Evolutionary conservation across 345 rosid species (phyloP), one percentile per base, ranked within the genome.

Genomic region (Pistacia atlantica): DNA sequence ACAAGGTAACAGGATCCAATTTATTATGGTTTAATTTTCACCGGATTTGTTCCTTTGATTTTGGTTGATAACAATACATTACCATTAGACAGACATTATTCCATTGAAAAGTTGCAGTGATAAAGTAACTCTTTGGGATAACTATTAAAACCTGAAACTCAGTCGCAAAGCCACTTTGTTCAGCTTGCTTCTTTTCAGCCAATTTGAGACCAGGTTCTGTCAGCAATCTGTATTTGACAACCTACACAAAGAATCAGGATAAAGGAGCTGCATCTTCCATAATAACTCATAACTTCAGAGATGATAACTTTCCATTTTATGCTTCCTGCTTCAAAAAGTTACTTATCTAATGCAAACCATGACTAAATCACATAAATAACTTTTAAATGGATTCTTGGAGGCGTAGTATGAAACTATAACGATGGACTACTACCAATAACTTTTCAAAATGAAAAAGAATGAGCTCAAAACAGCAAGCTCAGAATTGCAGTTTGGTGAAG

Each of bases 161-260:
- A 11, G 78, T 81, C 60, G 10, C 38, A 4, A 69, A 6, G 22
- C 84, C 76, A 37, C 73, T 20, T 11, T 64, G 69, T 75, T 74
- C 78, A 5, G 76, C 78, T 74, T 73, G 66, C 72, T 42, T 65
- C 70, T 81, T 81, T 49, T 77, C 80, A 55, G 69, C 59, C 66
- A 81, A 46, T 49, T 69, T 74, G 67, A 62, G 54, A 5, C 67
- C 72, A 69, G 25, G 71, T 64, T 77, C 48, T 35, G 64, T 72
- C 57, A 81, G 59, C 73, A 81, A 77, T 16, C 69, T 78, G 31
- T 42, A 57, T 38, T 16, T 81, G 65, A 74, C 78, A 69, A 69
- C 65, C 84, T 81, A 75, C 51, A 59, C 28, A 75, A 11, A 42
- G 16, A 73, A 57, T 42, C 57, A 68, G 9, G 48, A 46, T 42